Evolutionary conservation across 257 asterid genomes (phyloP), one percentile per base, ranked within the genome.

Genomic region (Forsythia suspensa): DNA sequence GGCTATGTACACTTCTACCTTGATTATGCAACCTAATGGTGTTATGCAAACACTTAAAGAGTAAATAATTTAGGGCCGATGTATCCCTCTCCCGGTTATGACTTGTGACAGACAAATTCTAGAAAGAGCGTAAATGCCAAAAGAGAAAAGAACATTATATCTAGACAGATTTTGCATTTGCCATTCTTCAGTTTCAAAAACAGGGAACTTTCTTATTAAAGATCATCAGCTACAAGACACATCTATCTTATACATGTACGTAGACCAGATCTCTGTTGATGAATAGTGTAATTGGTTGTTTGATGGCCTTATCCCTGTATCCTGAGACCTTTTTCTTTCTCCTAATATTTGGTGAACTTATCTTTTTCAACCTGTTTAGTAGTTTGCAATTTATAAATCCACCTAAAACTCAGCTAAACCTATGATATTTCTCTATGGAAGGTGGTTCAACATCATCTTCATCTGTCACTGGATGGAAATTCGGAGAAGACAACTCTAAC

Each of bases 391-490:
- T 66, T 67, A 74, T 71, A 75, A 75, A 21, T 79, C 39, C 70
- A 73, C 63, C 71, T 74, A 61, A 43, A 20, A 72, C 83, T 84
- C 68, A 73, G 74, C 38, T 74, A 37, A 69, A 18, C 3, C 38
- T 65, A 72, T 71, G 43, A 77, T 16, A 21, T 73, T 82, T 87
- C 74, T 73, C 76, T 77, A 82, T 83, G 44, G 77, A 82, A 91
- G 97, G 95, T 85, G 80, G 91, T 77, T 43, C 84, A 80, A 3
- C 81, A 82, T 85, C 89, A 86, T 85, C 95, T 92, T 83, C 87
- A 85, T 74, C 83, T 91, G 86, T 87, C 92, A 21, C 77, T 86
- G 76, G 88, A 81, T 84, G 85, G 82, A 41, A 76, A 76, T 80
- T 82, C 90, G 3, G 88, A 87, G 82, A 74, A 72, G 55, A n/a